A percentile compares a stretch with the other conserved stretches of the same genome.
phyloP scores from a whole-genome alignment of 345 rosid species.

The Limnanthes douglasii region DNA sequence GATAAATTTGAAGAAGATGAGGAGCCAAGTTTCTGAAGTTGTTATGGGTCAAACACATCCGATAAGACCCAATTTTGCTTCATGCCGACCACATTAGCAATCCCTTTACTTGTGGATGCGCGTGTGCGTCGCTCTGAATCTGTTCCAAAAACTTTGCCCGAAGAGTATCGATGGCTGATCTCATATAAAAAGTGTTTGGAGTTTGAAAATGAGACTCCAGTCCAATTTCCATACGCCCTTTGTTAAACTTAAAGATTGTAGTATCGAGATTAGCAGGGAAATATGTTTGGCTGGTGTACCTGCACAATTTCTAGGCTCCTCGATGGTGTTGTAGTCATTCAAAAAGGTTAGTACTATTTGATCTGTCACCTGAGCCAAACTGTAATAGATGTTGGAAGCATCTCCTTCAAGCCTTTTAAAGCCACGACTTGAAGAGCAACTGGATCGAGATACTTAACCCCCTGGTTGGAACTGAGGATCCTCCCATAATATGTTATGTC shows the following conservation, averaged over 20 bases:
- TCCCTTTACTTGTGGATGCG: no score
- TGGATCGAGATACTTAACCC: constrained; percentile 30
- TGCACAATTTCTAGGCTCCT: constrained; percentile 21
- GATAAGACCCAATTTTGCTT: no score
- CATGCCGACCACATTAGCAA: no score
- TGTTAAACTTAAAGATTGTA: constrained; percentile 7
- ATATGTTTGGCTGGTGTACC: constrained; percentile 29
- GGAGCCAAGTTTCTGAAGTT: no score
- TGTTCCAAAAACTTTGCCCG: no score
- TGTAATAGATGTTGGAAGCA: constrained; percentile 17
- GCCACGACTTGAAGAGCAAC: constrained; percentile 14
- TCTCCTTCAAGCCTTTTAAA: no score
- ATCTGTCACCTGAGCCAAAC: constrained; percentile 20
- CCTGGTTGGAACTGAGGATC: constrained; percentile 27
- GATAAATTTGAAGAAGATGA: no score
- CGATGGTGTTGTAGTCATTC: constrained; percentile 65
- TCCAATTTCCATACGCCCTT: constrained; percentile 38
- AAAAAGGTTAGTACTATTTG: constrained; percentile 23
- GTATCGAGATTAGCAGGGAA: constrained; percentile 27
- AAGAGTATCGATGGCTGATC: constrained; percentile 49
- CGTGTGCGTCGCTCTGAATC: no score
- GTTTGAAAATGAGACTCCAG: constrained; percentile 42
- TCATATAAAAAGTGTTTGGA: constrained; percentile 48
- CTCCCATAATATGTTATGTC: constrained; percentile 63
- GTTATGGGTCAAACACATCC: no score